phyloP scores from a whole-genome alignment of 371 early-diverging fungal genomes.

The Capniomyces stellatus region DNA sequence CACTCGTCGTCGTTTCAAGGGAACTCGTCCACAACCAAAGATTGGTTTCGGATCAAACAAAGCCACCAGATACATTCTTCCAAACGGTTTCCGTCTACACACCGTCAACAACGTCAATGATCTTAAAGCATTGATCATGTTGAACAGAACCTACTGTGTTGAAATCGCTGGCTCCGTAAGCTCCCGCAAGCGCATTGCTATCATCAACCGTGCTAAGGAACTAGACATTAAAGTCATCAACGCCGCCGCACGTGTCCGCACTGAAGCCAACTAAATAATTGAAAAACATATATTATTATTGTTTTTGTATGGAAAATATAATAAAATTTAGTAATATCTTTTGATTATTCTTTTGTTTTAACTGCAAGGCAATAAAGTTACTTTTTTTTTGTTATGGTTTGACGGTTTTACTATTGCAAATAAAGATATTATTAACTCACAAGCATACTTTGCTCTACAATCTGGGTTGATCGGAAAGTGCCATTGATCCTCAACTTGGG shows the following conservation, averaged over 20 bases:
- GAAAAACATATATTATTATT: constrained; percentile 1
- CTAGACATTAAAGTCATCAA: constrained; percentile 96
- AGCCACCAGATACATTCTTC: constrained; percentile 89
- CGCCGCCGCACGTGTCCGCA: constrained; percentile 86
- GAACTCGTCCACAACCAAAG: constrained; percentile 97
- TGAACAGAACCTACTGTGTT: constrained; percentile 98
- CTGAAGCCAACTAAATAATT: constrained; percentile 47
- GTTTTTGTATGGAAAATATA: constrained; percentile 6
- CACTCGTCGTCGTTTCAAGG: constrained; percentile 97
- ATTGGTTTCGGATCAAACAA: constrained; percentile 97
- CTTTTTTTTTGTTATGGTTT: too few species aligned
- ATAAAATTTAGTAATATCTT: not conserved
- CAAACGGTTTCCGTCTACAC: constrained; percentile 98
- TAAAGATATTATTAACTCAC: too few species aligned
- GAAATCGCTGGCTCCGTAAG: constrained; percentile 98
- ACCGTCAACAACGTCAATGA: constrained; percentile 88
- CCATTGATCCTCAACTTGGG: too few species aligned
- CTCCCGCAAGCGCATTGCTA: constrained; percentile 91
- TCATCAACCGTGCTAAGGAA: constrained; percentile 95
- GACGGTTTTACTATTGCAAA: too few species aligned
- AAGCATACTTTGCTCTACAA: too few species aligned
- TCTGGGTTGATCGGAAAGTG: too few species aligned
- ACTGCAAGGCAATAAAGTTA: too few species aligned
- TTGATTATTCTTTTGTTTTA: not conserved
- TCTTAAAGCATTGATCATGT: constrained; percentile 93